Evolutionary conservation across 2,329 filamentous ascomycete genomes (phyloP).

Genomic region (Orbilia javanica): DNA sequence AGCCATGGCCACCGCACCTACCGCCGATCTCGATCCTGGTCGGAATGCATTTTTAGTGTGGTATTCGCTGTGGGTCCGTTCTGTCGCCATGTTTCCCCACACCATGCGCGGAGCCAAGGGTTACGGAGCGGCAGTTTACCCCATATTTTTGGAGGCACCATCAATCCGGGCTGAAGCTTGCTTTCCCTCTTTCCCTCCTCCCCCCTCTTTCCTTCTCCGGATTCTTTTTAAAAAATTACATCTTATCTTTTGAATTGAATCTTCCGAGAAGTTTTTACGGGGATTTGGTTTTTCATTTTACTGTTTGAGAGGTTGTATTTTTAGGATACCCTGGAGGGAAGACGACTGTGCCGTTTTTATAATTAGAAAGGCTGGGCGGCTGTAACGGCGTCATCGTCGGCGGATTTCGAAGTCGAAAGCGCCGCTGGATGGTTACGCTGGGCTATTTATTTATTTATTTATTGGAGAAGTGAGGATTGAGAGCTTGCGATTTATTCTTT

Average conservation of each 20-base stretch:
- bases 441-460: no score
- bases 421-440: no score
- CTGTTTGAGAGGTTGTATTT: not conserved
- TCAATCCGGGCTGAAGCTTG: not conserved
- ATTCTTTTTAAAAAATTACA: not conserved
- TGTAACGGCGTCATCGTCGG: not conserved
- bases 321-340: conserved; percentile 22
- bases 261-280: not conserved
- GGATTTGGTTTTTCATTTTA: conserved; percentile 2
- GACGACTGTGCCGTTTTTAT: not conserved
- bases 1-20: not conserved
- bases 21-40: not conserved
- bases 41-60: not conserved
- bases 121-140: conserved; percentile 16
- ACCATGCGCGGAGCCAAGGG: conserved; percentile 4
- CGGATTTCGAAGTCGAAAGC: not conserved
- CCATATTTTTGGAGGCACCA: conserved; percentile 28
- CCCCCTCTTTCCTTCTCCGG: not conserved
- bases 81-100: conserved; percentile 24
- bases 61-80: not conserved
- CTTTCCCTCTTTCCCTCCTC: not conserved
- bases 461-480: no score
- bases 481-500: no score
- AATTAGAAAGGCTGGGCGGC: not conserved
- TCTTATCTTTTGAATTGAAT: not conserved